Evolutionary conservation across 306 rosid species (phyloP).

Genomic region (Adenanthera pavonina): DNA sequence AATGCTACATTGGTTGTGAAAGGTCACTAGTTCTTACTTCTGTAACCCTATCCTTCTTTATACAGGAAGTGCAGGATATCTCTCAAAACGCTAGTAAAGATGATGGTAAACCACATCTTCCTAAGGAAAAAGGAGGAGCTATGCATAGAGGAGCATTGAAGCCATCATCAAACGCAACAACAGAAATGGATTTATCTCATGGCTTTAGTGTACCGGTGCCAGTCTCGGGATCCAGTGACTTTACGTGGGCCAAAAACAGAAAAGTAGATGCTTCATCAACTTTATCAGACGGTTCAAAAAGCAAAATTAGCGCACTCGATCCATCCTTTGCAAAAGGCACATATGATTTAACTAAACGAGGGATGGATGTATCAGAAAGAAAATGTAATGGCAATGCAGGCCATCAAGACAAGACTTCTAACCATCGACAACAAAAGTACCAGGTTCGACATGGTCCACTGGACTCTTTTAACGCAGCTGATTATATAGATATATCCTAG

Average conservation of each 20-base stretch:
- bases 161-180: conserved; percentile 55
- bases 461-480: conserved; percentile 62
- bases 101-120: conserved; percentile 38
- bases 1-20: conserved; percentile 16
- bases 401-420: conserved; percentile 32
- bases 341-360: conserved; percentile 45
- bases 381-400: conserved; percentile 30
- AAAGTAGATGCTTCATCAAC: conserved; percentile 60
- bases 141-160: conserved; percentile 51
- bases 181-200: conserved; percentile 47
- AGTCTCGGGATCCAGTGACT: conserved; percentile 72
- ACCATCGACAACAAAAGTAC: conserved; percentile 38
- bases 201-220: conserved; percentile 55
- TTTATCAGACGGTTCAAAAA: conserved; percentile 76
- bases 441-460: conserved; percentile 22
- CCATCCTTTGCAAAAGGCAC: conserved; percentile 73
- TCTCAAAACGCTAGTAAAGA: conserved; percentile 45
- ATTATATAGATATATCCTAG: conserved; percentile 42
- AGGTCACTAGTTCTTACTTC: conserved; percentile 29
- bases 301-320: conserved; percentile 84
- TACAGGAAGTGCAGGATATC: conserved; percentile 62
- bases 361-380: conserved; percentile 42
- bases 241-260: conserved; percentile 72
- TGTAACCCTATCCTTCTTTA: neutral
- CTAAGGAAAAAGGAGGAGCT: conserved; percentile 52